Evolutionary conservation across 2,329 filamentous ascomycete species (phyloP).

Genomic region (Cladosporium sp.): DNA sequence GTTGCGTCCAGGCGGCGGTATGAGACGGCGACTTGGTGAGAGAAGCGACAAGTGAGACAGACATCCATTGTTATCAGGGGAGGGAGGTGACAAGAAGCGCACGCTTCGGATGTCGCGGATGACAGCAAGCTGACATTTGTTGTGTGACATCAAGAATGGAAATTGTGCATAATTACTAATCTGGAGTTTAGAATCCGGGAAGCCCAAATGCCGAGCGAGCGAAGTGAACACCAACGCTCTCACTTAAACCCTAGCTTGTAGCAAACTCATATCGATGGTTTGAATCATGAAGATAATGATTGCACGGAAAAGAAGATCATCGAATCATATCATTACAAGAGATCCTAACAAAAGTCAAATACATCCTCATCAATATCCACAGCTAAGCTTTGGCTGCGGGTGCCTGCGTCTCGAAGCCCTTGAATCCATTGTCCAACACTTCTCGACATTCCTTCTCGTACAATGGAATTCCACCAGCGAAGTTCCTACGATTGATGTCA

Average conservation of each 20-base stretch:
- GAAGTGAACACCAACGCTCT: no score
- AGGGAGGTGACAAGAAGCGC: neutral
- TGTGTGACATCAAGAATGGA: neutral
- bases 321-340: neutral
- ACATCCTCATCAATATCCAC: neutral
- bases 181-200: neutral
- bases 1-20: no score
- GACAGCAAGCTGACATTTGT: neutral
- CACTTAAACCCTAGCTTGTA: no score
- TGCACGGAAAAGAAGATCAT: no score
- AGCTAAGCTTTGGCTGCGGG: conserved; percentile 2
- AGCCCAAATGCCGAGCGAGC: neutral
- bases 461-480: conserved; percentile 33
- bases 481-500: conserved; percentile 25
- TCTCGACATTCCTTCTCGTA: conserved; percentile 37
- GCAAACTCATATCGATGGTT: no score
- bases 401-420: conserved; percentile 20
- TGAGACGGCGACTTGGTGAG: no score
- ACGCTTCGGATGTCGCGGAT: neutral
- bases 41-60: no score
- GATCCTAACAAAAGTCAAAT: neutral
- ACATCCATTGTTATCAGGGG: neutral
- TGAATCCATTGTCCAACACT: conserved; percentile 30
- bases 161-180: conserved; percentile 2
- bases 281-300: no score